phyloP scores from a whole-genome alignment of 2,329 filamentous ascomycete species.

The Rugonectria rugulosa region DNA sequence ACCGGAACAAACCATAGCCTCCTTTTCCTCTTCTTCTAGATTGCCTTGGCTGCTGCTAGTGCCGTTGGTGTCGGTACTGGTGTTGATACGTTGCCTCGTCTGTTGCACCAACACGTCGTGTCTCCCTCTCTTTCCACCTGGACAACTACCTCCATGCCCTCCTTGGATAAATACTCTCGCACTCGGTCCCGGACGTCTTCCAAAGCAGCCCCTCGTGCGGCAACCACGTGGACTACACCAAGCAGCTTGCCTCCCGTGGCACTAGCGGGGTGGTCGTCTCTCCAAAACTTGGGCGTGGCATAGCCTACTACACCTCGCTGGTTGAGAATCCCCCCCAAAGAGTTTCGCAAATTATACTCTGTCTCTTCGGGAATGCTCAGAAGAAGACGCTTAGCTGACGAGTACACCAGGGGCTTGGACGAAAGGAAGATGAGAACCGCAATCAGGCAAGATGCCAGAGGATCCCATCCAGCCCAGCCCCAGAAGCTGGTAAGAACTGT shows the following conservation, averaged over 20 bases:
- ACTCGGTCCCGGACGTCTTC: slow-evolving; percentile 88
- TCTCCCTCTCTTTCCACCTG: slow-evolving; percentile 91
- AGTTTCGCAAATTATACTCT: slow-evolving; percentile 89
- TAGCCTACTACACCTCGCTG: slow-evolving; percentile 88
- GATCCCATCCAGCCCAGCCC: slow-evolving; percentile 94
- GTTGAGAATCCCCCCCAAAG: slow-evolving; percentile 81
- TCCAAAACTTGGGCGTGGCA: slow-evolving; percentile 89
- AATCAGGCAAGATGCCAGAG: slow-evolving; percentile 91
- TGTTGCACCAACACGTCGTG: slow-evolving; percentile 64
- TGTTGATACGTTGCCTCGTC: slow-evolving; percentile 40
- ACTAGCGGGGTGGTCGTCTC: slow-evolving; percentile 70
- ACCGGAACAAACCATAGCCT: slow-evolving; percentile 12
- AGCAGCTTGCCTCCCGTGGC: slow-evolving; percentile 64
- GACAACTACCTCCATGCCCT: slow-evolving; percentile 82
- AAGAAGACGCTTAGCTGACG: slow-evolving; percentile 82
- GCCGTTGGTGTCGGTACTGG: slow-evolving; percentile 40
- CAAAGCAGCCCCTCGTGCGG: slow-evolving; percentile 73
- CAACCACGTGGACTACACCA: slow-evolving; percentile 87
- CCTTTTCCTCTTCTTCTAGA: slow-evolving; percentile 36
- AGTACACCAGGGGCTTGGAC: slow-evolving; percentile 85
- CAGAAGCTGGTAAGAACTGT: slow-evolving; percentile 87
- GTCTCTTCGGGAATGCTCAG: slow-evolving; percentile 84
- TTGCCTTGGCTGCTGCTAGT: slow-evolving; percentile 42
- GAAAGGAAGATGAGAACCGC: slow-evolving; percentile 93
- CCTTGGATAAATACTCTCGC: slow-evolving; percentile 70